Evolutionary conservation across 805 yeast species (phyloP).

Genomic region (Suhomyces sp.): DNA sequence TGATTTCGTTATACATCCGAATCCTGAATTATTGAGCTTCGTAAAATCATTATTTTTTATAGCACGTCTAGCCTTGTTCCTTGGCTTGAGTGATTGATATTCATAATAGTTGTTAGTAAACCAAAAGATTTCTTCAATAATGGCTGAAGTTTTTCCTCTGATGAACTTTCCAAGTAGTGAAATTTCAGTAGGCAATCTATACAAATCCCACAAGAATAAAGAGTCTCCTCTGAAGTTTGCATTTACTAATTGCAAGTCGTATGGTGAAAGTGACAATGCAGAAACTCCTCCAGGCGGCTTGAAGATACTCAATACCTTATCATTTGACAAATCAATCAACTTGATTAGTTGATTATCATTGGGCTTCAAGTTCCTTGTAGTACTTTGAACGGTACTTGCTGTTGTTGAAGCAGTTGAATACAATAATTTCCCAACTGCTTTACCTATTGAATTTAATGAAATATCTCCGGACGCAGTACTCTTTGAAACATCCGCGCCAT

Average conservation of each 20-base stretch:
- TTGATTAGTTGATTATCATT: conserved; percentile 40
- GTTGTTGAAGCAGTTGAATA: conserved; percentile 35
- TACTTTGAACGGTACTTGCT: conserved; percentile 23
- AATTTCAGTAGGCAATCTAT: conserved; percentile 50
- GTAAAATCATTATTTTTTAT: conserved; percentile 17
- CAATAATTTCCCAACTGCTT: conserved; percentile 31
- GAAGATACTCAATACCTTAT: conserved; percentile 42
- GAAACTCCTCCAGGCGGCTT: conserved; percentile 65
- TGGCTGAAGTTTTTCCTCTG: conserved; percentile 63
- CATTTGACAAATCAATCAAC: conserved; percentile 47
- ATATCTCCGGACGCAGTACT: conserved; percentile 16
- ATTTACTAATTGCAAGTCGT: conserved; percentile 56
- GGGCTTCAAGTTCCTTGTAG: conserved; percentile 20
- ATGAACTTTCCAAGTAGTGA: conserved; percentile 55
- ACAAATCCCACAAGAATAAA: conserved; percentile 62
- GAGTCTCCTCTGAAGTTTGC: conserved; percentile 60
- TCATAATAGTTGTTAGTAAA: conserved; percentile 32
- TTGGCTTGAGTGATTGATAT: background rate
- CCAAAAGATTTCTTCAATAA: conserved; percentile 55
- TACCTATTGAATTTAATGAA: conserved; percentile 30
- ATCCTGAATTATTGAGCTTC: conserved; percentile 41
- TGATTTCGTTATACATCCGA: conserved; percentile 52
- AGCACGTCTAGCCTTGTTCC: conserved; percentile 4
- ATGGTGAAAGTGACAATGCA: conserved; percentile 57
- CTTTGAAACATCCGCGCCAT: background rate